Conservation (phyloP, 805 yeast species). For the Cyberlindnera amylophila region DNA sequence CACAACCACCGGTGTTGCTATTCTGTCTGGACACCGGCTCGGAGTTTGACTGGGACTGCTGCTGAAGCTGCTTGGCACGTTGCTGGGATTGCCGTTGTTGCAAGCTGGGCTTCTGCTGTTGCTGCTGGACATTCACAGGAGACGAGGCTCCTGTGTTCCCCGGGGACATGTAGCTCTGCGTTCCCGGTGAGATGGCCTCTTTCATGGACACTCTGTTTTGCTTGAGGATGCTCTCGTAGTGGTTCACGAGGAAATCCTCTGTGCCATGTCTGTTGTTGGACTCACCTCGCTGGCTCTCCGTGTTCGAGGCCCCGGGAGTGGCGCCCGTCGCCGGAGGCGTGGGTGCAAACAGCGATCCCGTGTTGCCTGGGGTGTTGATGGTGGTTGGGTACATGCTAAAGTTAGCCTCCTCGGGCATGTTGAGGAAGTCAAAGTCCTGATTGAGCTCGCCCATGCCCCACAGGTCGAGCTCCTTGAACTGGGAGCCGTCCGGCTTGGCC, state of each 20-base stretch:
- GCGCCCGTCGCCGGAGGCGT: constrained; percentile 10
- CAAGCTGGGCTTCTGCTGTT: constrained; percentile 1
- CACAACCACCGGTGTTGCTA: constrained; percentile 28
- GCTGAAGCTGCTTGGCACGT: constrained; percentile 6
- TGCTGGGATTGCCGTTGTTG: constrained; percentile 2
- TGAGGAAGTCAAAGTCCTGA: constrained; percentile 25
- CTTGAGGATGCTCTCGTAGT: constrained; percentile 24
- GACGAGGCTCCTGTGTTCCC: constrained; percentile 11
- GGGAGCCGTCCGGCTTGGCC: no score
- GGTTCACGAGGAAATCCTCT: constrained; percentile 20
- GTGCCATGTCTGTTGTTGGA: neutral
- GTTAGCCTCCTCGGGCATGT: constrained; percentile 20
- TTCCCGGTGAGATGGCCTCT: constrained; percentile 20
- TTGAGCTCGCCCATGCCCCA: constrained; percentile 20
- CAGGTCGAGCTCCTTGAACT: constrained; percentile 3
- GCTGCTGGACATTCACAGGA: constrained; percentile 3
- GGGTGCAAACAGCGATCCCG: constrained; percentile 16
- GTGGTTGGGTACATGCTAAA: constrained; percentile 4
- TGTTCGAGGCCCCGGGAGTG: no score
- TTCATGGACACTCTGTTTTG: constrained; percentile 25
- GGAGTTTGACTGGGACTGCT: constrained; percentile 1
- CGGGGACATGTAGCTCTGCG: constrained; percentile 15
- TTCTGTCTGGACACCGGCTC: neutral
- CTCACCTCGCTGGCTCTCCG: no score
- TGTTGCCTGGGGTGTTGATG: constrained; percentile 12